Evolutionary conservation across 2,329 filamentous ascomycete species (phyloP).

Genomic region (Coniochaeta pulveracea): DNA sequence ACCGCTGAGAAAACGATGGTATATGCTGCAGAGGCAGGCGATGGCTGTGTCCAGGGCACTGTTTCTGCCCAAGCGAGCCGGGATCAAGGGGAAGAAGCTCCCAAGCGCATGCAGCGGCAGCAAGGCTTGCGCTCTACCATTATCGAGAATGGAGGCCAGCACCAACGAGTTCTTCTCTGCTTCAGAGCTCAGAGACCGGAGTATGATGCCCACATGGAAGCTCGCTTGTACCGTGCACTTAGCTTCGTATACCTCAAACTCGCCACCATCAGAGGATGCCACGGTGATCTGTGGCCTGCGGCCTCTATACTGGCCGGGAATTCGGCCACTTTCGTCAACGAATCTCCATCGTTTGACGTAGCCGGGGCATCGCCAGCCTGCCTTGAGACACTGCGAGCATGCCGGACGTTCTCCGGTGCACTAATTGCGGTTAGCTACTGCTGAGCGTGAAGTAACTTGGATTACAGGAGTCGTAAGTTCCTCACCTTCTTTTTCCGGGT

Average conservation of each 20-base stretch:
- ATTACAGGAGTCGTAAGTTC: background rate
- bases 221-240: background rate
- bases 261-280: background rate
- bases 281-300: too few relatives aligned
- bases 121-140: constrained; percentile 1
- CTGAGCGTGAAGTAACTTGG: background rate
- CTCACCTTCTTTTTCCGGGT: constrained; percentile 7
- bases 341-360: constrained; percentile 5
- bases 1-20: constrained; percentile 1
- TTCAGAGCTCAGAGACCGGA: constrained; percentile 2
- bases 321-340: constrained; percentile 4
- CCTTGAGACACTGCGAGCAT: constrained; percentile 13
- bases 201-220: constrained; percentile 4
- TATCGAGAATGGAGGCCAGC: constrained; percentile 4
- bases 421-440: constrained; percentile 6
- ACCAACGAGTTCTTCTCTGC: background rate
- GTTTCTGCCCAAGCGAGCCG: constrained; percentile 5
- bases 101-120: constrained; percentile 4
- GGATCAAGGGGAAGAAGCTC: constrained; percentile 5
- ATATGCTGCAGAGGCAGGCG: constrained; percentile 6
- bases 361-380: constrained; percentile 3
- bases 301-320: background rate
- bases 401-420: constrained; percentile 15
- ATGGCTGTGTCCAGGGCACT: constrained; percentile 3
- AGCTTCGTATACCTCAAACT: background rate